Evolutionary conservation across 805 yeast species (phyloP).

Genomic region (Myxozyma neotropica): DNA sequence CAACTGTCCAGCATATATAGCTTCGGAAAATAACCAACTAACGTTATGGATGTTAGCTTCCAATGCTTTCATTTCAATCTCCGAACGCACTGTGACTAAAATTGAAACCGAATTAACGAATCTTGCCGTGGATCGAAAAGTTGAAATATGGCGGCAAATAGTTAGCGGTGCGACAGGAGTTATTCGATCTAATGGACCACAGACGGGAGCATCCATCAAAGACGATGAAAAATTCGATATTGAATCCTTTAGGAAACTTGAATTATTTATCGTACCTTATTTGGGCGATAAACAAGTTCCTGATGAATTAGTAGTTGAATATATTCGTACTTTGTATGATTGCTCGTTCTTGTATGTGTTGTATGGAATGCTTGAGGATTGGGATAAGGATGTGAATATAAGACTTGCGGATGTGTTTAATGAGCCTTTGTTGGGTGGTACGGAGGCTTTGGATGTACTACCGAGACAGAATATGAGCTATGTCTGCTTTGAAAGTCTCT

Average conservation of each 20-base stretch:
- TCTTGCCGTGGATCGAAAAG: constrained; percentile 1
- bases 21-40: not conserved
- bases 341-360: constrained; percentile 61
- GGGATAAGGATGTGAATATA: constrained; percentile 42
- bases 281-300: constrained; percentile 42
- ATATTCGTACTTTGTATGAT: constrained; percentile 57
- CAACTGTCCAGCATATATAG: constrained; percentile 21
- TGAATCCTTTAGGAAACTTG: constrained; percentile 49
- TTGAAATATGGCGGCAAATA: constrained; percentile 41
- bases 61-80: constrained; percentile 21
- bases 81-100: constrained; percentile 39
- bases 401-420: constrained; percentile 50
- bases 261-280: constrained; percentile 48
- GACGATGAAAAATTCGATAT: constrained; percentile 52
- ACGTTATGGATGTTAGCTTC: constrained; percentile 34
- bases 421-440: constrained; percentile 63
- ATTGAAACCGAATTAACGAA: constrained; percentile 39
- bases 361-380: constrained; percentile 43
- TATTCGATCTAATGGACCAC: constrained; percentile 19
- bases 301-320: constrained; percentile 46
- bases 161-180: constrained; percentile 40
- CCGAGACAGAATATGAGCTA: constrained; percentile 55
- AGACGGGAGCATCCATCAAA: constrained; percentile 46
- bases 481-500: constrained; percentile 58
- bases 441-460: constrained; percentile 51